These are phyloP conservation scores for Zoysia matrella DNA, from an alignment of 202 grass and related monocot genomes.

Conservation along the genomic window DNA sequence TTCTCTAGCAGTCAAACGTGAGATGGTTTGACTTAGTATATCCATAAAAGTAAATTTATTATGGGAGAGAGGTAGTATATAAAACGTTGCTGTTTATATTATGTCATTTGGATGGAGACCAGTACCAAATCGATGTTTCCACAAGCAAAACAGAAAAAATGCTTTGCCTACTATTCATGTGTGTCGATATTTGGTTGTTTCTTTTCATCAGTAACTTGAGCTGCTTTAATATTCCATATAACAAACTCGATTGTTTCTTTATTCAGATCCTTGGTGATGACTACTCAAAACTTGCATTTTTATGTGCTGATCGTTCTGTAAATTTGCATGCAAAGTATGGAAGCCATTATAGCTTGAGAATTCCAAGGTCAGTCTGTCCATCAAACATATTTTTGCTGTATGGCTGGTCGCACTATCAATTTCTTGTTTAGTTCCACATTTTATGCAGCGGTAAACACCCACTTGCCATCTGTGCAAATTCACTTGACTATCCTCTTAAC, in stretches of 20 bases:
- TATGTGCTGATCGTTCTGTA: slow-evolving; percentile 94
- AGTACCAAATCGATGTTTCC: not conserved
- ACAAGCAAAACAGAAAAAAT: not conserved
- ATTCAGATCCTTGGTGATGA: slow-evolving; percentile 79
- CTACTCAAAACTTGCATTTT: slow-evolving; percentile 89
- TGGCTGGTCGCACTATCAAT: not conserved
- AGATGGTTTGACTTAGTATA: too few species aligned
- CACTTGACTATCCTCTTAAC: slow-evolving; percentile 1
- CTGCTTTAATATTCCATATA: slow-evolving; percentile 38
- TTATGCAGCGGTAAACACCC: not conserved
- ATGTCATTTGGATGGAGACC: not conserved
- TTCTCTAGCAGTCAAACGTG: too few species aligned
- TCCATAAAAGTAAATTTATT: too few species aligned
- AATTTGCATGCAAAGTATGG: slow-evolving; percentile 94
- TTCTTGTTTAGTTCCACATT: slow-evolving; percentile 30
- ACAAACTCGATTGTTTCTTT: slow-evolving; percentile 32
- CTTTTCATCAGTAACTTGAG: not conserved
- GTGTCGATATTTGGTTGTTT: not conserved
- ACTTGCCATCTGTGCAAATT: not conserved
- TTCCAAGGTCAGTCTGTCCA: slow-evolving; percentile 74
- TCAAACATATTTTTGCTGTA: not conserved
- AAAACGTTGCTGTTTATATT: not conserved
- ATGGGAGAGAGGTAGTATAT: not conserved
- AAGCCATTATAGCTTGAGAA: slow-evolving; percentile 90
- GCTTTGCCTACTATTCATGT: slow-evolving; percentile 1